phyloP scores from a whole-genome alignment of 768 basidiomycete species.

The Boletus fagicola region DNA sequence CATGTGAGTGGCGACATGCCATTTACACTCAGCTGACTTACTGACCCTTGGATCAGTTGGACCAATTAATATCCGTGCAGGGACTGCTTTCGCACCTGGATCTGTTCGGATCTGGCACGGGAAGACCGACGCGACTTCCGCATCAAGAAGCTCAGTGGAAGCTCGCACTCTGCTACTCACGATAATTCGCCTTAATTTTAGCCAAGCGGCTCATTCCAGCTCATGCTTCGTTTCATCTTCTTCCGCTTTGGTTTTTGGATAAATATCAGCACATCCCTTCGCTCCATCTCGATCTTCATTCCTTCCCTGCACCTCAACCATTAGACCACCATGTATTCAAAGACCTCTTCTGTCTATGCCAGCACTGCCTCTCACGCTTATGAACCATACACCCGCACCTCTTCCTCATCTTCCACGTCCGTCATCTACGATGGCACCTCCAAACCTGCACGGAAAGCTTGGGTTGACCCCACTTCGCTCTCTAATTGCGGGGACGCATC shows the following conservation, averaged over 20 bases:
- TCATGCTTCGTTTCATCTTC: slow-evolving; percentile 14
- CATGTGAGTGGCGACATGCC: background rate
- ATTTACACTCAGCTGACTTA: background rate
- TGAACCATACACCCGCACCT: slow-evolving; percentile 22
- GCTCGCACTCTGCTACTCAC: slow-evolving; percentile 26
- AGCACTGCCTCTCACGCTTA: slow-evolving; percentile 29
- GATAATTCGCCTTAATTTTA: slow-evolving; percentile 30
- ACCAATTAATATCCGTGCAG: background rate
- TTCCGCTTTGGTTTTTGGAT: slow-evolving; percentile 18
- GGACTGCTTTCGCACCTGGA: slow-evolving; percentile 17
- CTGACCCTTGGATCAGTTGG: slow-evolving; percentile 9
- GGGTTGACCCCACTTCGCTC: slow-evolving; percentile 65
- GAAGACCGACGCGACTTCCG: slow-evolving; percentile 16
- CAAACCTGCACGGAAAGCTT: slow-evolving; percentile 37
- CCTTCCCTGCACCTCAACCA: slow-evolving; percentile 3
- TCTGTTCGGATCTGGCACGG: slow-evolving; percentile 19
- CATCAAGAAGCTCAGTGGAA: slow-evolving; percentile 29
- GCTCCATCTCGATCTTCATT: slow-evolving; percentile 1
- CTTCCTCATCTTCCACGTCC: slow-evolving; percentile 27
- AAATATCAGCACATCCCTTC: slow-evolving; percentile 27
- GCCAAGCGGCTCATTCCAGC: slow-evolving; percentile 22
- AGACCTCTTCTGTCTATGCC: slow-evolving; percentile 27
- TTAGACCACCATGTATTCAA: slow-evolving; percentile 26
- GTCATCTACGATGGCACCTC: slow-evolving; percentile 23
- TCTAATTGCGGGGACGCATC: slow-evolving; percentile 59